phyloP scores from a whole-genome alignment of 495 filamentous ascomycete genomes.

The Talaromyces stipitatus region DNA sequence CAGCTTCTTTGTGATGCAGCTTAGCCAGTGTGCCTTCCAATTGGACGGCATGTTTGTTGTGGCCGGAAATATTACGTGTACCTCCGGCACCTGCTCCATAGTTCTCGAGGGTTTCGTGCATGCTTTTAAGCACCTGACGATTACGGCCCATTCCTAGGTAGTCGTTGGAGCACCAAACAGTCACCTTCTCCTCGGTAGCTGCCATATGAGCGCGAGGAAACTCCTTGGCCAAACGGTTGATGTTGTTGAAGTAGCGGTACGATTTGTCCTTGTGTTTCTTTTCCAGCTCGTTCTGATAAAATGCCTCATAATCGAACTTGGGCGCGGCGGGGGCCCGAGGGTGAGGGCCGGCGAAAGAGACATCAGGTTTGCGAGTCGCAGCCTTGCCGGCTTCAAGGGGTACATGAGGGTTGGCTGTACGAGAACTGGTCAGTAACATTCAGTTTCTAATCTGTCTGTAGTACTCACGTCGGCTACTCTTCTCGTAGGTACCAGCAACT shows the following conservation, averaged over 20 bases:
- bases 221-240: constrained; percentile 94
- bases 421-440: constrained; percentile 9
- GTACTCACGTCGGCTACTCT: constrained; percentile 50
- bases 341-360: constrained; percentile 27
- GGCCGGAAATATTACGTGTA: constrained; percentile 94
- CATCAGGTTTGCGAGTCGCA: constrained; percentile 5
- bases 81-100: constrained; percentile 95
- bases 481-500: constrained; percentile 48
- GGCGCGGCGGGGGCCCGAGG: constrained; percentile 34
- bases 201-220: constrained; percentile 93
- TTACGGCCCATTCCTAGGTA: constrained; percentile 98
- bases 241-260: constrained; percentile 99
- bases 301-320: constrained; percentile 84
- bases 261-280: constrained; percentile 99
- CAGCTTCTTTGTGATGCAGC: constrained; percentile 83
- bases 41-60: constrained; percentile 87
- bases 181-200: constrained; percentile 77
- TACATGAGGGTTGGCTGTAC: constrained; percentile 20
- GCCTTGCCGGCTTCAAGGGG: constrained; percentile 3
- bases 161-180: constrained; percentile 98
- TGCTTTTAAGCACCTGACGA: constrained; percentile 72
- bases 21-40: constrained; percentile 81
- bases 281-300: constrained; percentile 81
- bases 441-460: background rate
- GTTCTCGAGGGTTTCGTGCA: constrained; percentile 91